A percentile compares a stretch with the other conserved stretches of the same genome.
These are phyloP conservation scores for Euphorbia tirucalli DNA, from an alignment of 345 rosid genomes.

Conservation along the genomic window DNA sequence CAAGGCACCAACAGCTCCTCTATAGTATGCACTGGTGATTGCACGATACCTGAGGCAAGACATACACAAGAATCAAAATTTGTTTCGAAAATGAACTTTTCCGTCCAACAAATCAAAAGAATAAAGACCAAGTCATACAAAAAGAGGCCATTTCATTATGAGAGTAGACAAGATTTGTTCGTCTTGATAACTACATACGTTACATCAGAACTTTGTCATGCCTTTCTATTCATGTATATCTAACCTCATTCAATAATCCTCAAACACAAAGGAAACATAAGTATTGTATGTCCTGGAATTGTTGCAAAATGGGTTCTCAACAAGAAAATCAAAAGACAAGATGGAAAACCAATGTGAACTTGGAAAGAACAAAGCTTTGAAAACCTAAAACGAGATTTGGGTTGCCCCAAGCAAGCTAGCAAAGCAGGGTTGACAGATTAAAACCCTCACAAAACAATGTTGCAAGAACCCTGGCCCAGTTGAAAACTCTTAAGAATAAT, in stretches of 20 bases:
- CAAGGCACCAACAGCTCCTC: conserved; percentile 33
- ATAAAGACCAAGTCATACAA: neutral
- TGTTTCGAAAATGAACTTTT: neutral
- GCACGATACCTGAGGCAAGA: conserved; percentile 23
- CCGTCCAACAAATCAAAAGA: neutral
- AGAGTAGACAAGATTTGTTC: neutral
- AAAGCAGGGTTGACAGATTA: no score
- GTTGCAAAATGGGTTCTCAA: no score
- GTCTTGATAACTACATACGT: neutral
- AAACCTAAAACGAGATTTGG: no score
- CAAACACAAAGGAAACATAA: neutral
- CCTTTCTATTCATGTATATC: neutral
- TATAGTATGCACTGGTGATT: conserved; percentile 26
- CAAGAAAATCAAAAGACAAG: no score
- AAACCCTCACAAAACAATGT: no score
- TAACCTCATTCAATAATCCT: neutral
- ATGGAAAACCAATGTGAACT: no score
- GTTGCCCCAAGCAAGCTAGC: no score
- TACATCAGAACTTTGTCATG: no score
- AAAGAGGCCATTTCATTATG: neutral
- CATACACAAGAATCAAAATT: conserved; percentile 1
- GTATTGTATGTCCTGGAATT: neutral
- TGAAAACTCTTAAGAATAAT: no score
- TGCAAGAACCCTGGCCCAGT: no score
- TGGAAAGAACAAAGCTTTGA: no score